These are phyloP conservation scores for Theobroma grandiflorum DNA, from an alignment of 441 rosid genomes.

Conservation along the genomic window DNA sequence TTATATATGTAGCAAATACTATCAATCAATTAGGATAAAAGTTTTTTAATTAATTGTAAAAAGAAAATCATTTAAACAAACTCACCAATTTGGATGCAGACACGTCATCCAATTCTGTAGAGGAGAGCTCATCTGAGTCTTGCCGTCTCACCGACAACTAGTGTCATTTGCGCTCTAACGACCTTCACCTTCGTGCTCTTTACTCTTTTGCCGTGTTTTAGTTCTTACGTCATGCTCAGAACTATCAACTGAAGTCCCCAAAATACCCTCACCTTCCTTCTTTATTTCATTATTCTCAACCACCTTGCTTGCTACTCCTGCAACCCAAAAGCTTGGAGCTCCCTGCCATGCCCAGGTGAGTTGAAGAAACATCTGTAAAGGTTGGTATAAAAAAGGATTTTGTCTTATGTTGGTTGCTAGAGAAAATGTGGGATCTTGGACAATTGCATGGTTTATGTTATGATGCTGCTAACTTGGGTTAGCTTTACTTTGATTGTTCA, in stretches of 20 bases:
- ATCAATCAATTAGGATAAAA: not conserved
- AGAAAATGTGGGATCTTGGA: constrained; percentile 21
- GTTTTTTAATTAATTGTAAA: not conserved
- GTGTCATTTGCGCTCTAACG: not conserved
- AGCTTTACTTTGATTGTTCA: not conserved
- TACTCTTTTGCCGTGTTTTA: not conserved
- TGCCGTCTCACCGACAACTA: constrained; percentile 15
- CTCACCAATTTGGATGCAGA: not conserved
- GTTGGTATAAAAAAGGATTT: not conserved
- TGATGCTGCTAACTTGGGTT: constrained; percentile 12
- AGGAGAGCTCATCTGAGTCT: not conserved
- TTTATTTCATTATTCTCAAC: constrained; percentile 4
- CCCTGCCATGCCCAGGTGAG: constrained; percentile 2
- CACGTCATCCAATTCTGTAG: not conserved
- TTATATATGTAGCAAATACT: too few relatives aligned
- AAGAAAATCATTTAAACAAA: not conserved
- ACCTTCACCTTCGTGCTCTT: not conserved
- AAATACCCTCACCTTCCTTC: constrained; percentile 15
- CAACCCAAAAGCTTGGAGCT: constrained; percentile 12
- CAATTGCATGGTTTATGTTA: not conserved
- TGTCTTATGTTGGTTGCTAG: constrained; percentile 9
- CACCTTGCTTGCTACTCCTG: constrained; percentile 15
- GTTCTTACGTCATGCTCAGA: constrained; percentile 31
- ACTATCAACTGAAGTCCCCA: not conserved
- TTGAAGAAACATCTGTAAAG: constrained; percentile 23